Conservation (phyloP, 2,329 filamentous ascomycete genomes). For the Aquanectria penicillioides region DNA sequence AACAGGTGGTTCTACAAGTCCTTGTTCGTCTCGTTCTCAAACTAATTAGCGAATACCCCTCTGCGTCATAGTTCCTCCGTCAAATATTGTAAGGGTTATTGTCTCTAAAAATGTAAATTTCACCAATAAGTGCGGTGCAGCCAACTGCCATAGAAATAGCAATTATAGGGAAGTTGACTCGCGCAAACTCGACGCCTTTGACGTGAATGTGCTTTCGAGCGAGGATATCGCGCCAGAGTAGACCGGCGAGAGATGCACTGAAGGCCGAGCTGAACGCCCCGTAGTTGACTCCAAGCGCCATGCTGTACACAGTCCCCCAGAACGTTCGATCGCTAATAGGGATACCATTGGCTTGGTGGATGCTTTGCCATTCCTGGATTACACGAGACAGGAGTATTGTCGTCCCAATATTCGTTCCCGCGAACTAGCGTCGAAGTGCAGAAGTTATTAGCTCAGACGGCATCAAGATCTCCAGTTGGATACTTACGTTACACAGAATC, state of each 20-base stretch:
- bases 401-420: conserved; percentile 81
- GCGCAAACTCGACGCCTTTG: conserved; percentile 70
- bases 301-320: conserved; percentile 79
- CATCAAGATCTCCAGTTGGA: background rate
- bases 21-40: too few relatives aligned
- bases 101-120: conserved; percentile 65
- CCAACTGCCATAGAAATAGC: conserved; percentile 74
- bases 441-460: background rate
- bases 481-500: conserved; percentile 75
- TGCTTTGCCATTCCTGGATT: conserved; percentile 73
- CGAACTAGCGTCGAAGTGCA: conserved; percentile 62
- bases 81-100: conserved; percentile 21
- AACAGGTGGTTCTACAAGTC: too few relatives aligned
- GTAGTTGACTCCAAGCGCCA: conserved; percentile 80
- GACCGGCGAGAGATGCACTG: conserved; percentile 75
- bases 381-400: conserved; percentile 78
- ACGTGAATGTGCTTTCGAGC: conserved; percentile 74
- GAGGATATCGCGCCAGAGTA: conserved; percentile 79
- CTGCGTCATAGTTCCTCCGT: background rate
- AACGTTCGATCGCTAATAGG: conserved; percentile 72
- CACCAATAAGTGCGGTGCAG: conserved; percentile 67
- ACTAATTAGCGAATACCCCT: too few relatives aligned
- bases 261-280: conserved; percentile 79
- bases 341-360: conserved; percentile 58
- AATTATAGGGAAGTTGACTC: conserved; percentile 77